Conservation (phyloP, 768 basidiomycete genomes). For the Lentinula aciculospora region DNA sequence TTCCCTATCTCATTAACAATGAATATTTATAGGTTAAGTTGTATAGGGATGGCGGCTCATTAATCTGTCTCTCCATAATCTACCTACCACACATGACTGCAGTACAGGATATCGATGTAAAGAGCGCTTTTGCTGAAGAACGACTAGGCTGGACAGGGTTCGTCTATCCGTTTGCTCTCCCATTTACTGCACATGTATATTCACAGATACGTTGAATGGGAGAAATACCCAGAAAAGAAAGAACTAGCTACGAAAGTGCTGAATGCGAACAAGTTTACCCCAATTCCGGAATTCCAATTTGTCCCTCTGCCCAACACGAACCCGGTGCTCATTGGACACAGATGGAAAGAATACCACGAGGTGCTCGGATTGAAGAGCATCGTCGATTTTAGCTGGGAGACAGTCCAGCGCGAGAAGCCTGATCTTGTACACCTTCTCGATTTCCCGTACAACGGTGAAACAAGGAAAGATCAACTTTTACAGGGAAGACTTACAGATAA, state of each 20-base stretch:
- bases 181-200: not conserved
- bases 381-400: conserved; percentile 47
- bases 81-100: not conserved
- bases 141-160: conserved; percentile 34
- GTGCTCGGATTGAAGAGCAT: conserved; percentile 39
- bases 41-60: not conserved
- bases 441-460: conserved; percentile 56
- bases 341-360: conserved; percentile 51
- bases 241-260: conserved; percentile 33
- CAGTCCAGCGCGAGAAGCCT: conserved; percentile 45
- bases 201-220: conserved; percentile 45
- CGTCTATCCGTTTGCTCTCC: not conserved
- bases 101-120: not conserved
- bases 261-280: conserved; percentile 30
- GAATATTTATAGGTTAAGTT: not conserved
- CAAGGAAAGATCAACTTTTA: conserved; percentile 34
- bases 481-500: conserved; percentile 43
- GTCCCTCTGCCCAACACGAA: conserved; percentile 45
- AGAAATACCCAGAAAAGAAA: conserved; percentile 39
- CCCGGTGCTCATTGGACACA: conserved; percentile 40
- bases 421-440: conserved; percentile 45
- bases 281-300: conserved; percentile 44
- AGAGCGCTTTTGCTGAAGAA: conserved; percentile 31
- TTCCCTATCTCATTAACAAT: not conserved
- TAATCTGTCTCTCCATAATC: not conserved